Evolutionary conservation across 1,284 basidiomycete species (phyloP).

Genomic region (Omphalotus olearius): DNA sequence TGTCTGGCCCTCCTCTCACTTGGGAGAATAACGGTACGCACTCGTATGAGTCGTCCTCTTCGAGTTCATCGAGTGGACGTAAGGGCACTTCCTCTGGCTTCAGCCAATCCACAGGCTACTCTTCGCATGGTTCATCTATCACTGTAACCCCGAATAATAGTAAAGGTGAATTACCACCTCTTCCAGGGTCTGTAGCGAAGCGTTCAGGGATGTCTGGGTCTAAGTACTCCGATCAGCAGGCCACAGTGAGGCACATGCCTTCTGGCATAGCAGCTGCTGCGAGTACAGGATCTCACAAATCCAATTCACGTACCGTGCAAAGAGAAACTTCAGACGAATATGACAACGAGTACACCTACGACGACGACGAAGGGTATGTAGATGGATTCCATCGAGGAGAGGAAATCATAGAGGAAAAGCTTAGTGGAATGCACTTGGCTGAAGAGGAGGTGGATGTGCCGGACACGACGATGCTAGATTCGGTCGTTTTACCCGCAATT

Average conservation of each 20-base stretch:
- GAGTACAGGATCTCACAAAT: slow-evolving; percentile 14
- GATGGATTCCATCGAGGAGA: slow-evolving; percentile 34
- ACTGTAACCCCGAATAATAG: slow-evolving; percentile 24
- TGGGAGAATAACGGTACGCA: slow-evolving; percentile 67
- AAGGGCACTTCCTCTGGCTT: slow-evolving; percentile 3
- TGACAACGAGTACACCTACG: slow-evolving; percentile 49
- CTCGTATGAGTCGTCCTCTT: slow-evolving; percentile 15
- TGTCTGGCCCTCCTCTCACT: slow-evolving; percentile 64
- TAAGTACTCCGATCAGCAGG: slow-evolving; percentile 50
- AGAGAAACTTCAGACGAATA: slow-evolving; percentile 58
- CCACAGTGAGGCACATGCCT: slow-evolving; percentile 60
- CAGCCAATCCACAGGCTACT: slow-evolving; percentile 1
- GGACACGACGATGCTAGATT: slow-evolving; percentile 87
- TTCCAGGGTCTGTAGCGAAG: slow-evolving; percentile 29
- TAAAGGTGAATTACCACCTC: slow-evolving; percentile 59
- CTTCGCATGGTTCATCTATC: slow-evolving; percentile 32
- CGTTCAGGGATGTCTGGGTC: slow-evolving; percentile 20
- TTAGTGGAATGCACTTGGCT: slow-evolving; percentile 41
- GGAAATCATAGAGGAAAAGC: slow-evolving; percentile 35
- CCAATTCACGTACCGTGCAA: slow-evolving; percentile 23
- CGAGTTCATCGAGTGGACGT: slow-evolving; percentile 9
- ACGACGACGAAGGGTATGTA: slow-evolving; percentile 31
- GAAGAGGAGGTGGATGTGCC: slow-evolving; percentile 55
- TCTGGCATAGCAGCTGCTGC: slow-evolving; percentile 20
- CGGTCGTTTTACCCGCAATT: slow-evolving; percentile 91